phyloP scores from a whole-genome alignment of 2,329 filamentous ascomycete genomes.

The Venturia aucupariae region DNA sequence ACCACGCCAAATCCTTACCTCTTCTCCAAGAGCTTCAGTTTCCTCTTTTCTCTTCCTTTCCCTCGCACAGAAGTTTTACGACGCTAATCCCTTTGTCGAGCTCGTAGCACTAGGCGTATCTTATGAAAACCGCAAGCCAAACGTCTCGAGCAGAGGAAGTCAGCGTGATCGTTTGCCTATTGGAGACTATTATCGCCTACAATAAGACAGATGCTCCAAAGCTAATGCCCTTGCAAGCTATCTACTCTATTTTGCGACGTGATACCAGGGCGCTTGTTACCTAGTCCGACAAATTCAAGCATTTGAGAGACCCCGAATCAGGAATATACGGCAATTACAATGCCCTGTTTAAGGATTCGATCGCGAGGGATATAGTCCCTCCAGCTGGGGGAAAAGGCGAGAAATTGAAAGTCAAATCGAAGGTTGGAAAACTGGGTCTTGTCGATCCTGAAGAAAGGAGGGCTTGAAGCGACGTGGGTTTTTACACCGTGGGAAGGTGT shows the following conservation, averaged over 20 bases:
- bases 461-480: background rate
- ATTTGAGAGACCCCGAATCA: background rate
- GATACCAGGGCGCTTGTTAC: background rate
- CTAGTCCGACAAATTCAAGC: background rate
- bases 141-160: background rate
- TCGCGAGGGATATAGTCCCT: background rate
- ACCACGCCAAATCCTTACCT: background rate
- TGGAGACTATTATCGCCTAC: background rate
- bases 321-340: background rate
- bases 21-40: background rate
- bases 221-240: background rate
- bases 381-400: background rate
- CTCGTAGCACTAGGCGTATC: background rate
- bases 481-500: background rate
- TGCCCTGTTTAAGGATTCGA: background rate
- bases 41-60: background rate
- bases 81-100: background rate
- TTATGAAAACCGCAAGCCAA: background rate
- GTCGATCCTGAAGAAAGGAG: background rate
- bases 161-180: background rate
- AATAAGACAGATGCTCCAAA: background rate
- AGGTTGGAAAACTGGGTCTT: background rate
- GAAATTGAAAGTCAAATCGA: background rate
- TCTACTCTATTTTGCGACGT: background rate
- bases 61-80: background rate